Conservation (phyloP, 2,329 filamentous ascomycete genomes). For the Hypoxylon sp. region DNA sequence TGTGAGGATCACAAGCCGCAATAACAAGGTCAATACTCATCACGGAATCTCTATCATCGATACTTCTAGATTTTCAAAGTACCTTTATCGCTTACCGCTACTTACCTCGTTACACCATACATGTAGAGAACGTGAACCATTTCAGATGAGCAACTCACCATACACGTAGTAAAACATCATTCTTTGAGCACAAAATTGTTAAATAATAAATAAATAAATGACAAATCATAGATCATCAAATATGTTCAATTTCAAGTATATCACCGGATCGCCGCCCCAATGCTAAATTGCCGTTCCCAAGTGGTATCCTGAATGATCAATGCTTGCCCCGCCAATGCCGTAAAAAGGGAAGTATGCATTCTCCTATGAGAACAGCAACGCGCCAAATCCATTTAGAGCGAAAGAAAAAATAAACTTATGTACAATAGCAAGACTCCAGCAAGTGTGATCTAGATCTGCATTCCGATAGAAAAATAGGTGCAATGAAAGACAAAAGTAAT, state of each 20-base stretch:
- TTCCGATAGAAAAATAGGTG: slow-evolving; percentile 35
- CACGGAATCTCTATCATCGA: slow-evolving; percentile 7
- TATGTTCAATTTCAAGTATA: slow-evolving; percentile 43
- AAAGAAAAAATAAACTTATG: slow-evolving; percentile 46
- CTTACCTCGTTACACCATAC: background rate
- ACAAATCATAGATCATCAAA: slow-evolving; percentile 24
- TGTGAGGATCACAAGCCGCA: slow-evolving; percentile 5
- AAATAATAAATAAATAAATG: background rate
- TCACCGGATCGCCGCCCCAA: slow-evolving; percentile 52
- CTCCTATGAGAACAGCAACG: slow-evolving; percentile 36
- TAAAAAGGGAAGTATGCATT: slow-evolving; percentile 39
- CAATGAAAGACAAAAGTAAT: slow-evolving; percentile 43
- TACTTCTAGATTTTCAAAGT: background rate
- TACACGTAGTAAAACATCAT: background rate
- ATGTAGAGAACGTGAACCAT: background rate
- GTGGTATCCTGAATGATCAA: slow-evolving; percentile 52
- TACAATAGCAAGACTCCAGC: slow-evolving; percentile 44
- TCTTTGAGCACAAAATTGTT: background rate
- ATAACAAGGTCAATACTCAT: slow-evolving; percentile 1
- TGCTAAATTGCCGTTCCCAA: slow-evolving; percentile 50
- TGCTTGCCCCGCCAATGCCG: slow-evolving; percentile 47
- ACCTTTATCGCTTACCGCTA: background rate
- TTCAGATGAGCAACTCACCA: background rate
- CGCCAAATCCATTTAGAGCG: slow-evolving; percentile 43
- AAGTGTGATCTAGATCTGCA: slow-evolving; percentile 23